Percentiles rank a stretch among this genome's conserved stretches.
These are phyloP conservation scores for Coffea eugenioides DNA, from an alignment of 257 asterid genomes.

Conservation along the genomic window DNA sequence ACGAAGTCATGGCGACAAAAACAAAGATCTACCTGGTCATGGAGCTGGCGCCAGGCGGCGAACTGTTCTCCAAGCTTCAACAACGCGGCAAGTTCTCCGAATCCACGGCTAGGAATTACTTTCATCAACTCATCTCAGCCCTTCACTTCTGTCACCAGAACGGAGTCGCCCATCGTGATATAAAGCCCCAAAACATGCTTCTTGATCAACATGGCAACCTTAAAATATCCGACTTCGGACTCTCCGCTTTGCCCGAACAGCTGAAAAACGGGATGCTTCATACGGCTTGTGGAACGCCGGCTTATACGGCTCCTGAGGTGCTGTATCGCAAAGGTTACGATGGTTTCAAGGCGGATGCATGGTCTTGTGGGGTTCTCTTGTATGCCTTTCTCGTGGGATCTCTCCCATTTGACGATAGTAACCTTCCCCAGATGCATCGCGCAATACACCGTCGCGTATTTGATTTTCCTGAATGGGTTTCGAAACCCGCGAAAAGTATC, in stretches of 20 bases:
- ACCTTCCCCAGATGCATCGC: conserved; percentile 63
- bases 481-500: conserved; percentile 51
- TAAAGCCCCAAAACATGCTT: conserved; percentile 88
- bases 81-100: conserved; percentile 64
- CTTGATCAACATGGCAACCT: conserved; percentile 54
- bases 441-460: conserved; percentile 59
- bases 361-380: conserved; percentile 87
- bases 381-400: conserved; percentile 61
- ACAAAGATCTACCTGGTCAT: conserved; percentile 78
- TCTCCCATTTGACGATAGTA: conserved; percentile 70
- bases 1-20: conserved; percentile 84
- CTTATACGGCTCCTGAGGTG: conserved; percentile 88
- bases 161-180: conserved; percentile 87
- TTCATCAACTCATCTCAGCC: conserved; percentile 72
- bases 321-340: conserved; percentile 68
- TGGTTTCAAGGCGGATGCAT: conserved; percentile 88
- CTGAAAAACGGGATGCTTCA: conserved; percentile 53
- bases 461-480: conserved; percentile 64
- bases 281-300: conserved; percentile 93
- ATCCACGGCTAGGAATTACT: conserved; percentile 48
- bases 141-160: conserved; percentile 71
- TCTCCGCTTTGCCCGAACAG: conserved; percentile 80
- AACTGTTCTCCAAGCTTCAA: conserved; percentile 57
- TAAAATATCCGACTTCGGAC: conserved; percentile 82
- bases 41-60: conserved; percentile 91